Base-by-base conservation (phyloP, 306 rosid genomes). In the Castanopsis chinensis region DNA sequence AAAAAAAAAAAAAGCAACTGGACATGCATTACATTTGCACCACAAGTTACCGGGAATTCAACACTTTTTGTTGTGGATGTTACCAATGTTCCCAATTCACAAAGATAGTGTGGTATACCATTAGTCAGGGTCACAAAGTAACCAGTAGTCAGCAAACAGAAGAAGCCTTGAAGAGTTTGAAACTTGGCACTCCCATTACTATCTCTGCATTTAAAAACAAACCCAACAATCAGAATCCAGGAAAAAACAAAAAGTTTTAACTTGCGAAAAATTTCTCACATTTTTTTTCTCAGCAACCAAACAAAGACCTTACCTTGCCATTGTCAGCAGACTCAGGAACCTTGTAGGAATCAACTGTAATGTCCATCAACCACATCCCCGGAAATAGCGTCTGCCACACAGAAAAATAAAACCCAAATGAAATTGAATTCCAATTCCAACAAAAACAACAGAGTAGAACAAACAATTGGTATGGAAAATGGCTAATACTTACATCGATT, bases 301-400 rank as follows among this genome's bases (percentile, higher is more conserved):
- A 28, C 43, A 18, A 51, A 18, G 20, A 71, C 11, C 11, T 71
- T 77, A 93, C 98, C 96, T 91, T 92, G 85, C 81, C 77, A 77
- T 69, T 87, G 32, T 94, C 92, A 17, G 85, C 65, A 30, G 56
- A 56, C 43, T 93, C 97, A 1, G 88, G 84, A 58, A 90, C 91
- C 75, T 90, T 92, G 86, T 95, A 95, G 1, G 80, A 56, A 84
- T 91, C 97, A 25, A 89, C 83, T 20, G 94, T 78, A 52, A 95
- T 73, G 82, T 93, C 96, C 65, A 90, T 74, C 86, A 95, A 71
- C 92, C 90, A 91, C 81, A 74, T 21, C n/a, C 98, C 97, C 58
- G 98, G 99, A 60, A 83, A 91, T 43, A 91, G 53, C 9, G 81
- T 12, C 97, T 95, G 86, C 68, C 71, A 2, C 37, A 32, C 17